Evolutionary conservation across 1,284 basidiomycete species (phyloP).

Genomic region (Tylopilus orsonianus): DNA sequence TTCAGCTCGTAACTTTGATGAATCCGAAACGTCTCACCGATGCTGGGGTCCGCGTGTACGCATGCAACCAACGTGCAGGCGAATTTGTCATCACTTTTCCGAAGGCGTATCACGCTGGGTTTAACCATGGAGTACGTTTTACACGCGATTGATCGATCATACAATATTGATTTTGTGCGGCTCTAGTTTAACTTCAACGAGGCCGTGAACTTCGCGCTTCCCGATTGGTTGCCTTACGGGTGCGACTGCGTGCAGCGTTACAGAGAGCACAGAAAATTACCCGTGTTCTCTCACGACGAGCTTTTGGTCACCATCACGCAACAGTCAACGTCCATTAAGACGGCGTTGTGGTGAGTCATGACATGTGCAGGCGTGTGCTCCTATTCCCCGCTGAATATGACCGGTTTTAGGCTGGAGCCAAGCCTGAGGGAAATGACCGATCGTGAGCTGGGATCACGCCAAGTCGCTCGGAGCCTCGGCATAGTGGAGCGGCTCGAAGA

Average conservation of each 20-base stretch:
- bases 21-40: constrained; percentile 86
- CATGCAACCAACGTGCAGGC: constrained; percentile 94
- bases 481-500: constrained; percentile 74
- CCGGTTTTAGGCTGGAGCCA: constrained; percentile 67
- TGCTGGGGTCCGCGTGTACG: constrained; percentile 92
- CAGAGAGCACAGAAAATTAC: constrained; percentile 85
- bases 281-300: constrained; percentile 98
- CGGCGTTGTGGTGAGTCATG: constrained; percentile 80
- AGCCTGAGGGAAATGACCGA: constrained; percentile 88
- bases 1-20: constrained; percentile 98
- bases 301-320: constrained; percentile 93
- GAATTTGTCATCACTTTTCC: constrained; percentile 99
- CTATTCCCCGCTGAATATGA: constrained; percentile 20
- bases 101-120: constrained; percentile 97
- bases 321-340: constrained; percentile 91
- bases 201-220: constrained; percentile 98
- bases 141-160: constrained; percentile 27
- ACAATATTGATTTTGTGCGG: constrained; percentile 27
- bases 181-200: constrained; percentile 94
- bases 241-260: constrained; percentile 88
- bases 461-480: constrained; percentile 53
- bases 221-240: constrained; percentile 91
- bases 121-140: constrained; percentile 89
- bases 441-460: constrained; percentile 75
- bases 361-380: constrained; percentile 7